Evolutionary conservation across 2,329 filamentous ascomycete genomes (phyloP).

Genomic region (Teratosphaeria pseudoeucalypti): DNA sequence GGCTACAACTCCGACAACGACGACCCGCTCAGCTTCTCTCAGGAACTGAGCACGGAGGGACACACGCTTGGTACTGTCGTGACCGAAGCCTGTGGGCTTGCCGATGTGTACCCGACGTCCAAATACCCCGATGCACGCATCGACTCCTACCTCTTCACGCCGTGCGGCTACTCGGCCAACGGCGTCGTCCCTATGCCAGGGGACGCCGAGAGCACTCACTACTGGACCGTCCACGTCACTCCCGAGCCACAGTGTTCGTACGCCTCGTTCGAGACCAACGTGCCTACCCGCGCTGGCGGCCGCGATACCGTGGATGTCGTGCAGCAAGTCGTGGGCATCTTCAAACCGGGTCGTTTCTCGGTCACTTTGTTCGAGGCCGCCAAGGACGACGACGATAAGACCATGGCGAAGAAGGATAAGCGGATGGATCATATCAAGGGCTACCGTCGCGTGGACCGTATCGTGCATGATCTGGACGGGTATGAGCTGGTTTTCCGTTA

Average conservation of each 20-base stretch:
- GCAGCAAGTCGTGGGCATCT: slow-evolving; percentile 87
- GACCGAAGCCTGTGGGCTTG: slow-evolving; percentile 78
- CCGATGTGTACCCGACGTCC: slow-evolving; percentile 74
- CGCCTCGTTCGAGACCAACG: slow-evolving; percentile 96
- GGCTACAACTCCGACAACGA: slow-evolving; percentile 49
- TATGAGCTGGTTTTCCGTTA: slow-evolving; percentile 96
- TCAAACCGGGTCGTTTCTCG: slow-evolving; percentile 94
- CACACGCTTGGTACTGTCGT: slow-evolving; percentile 89
- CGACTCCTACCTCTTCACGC: slow-evolving; percentile 91
- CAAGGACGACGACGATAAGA: slow-evolving; percentile 31
- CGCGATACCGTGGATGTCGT: slow-evolving; percentile 84
- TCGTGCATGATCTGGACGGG: slow-evolving; percentile 93
- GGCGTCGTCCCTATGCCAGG: slow-evolving; percentile 76
- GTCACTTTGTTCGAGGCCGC: slow-evolving; percentile 95
- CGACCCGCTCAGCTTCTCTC: slow-evolving; percentile 48
- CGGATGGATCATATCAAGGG: slow-evolving; percentile 70
- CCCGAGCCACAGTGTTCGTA: slow-evolving; percentile 96
- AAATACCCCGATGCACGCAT: slow-evolving; percentile 88
- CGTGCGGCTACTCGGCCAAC: slow-evolving; percentile 95
- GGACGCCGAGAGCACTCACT: slow-evolving; percentile 51
- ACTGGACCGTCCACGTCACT: slow-evolving; percentile 97
- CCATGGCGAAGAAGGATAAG: slow-evolving; percentile 33
- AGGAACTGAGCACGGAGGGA: slow-evolving; percentile 80
- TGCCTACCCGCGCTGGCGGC: slow-evolving; percentile 67
- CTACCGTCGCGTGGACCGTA: slow-evolving; percentile 82